Evolutionary conservation across 2,329 filamentous ascomycete species (phyloP).

Genomic region (Aspergillus sp.): DNA sequence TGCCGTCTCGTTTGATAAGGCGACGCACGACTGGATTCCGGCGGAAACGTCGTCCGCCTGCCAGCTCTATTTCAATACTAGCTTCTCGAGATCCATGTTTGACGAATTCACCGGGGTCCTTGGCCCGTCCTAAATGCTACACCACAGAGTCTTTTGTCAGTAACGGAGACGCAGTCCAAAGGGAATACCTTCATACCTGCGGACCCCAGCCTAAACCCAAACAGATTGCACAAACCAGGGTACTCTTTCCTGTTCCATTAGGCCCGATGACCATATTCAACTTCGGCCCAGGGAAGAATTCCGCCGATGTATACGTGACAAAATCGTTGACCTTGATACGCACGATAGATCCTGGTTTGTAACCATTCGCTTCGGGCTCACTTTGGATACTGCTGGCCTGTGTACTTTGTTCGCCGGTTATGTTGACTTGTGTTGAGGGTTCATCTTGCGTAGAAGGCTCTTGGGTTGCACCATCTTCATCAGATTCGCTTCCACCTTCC

Average conservation of each 20-base stretch:
- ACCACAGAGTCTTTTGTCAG: background rate
- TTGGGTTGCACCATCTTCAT: background rate
- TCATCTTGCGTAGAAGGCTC: background rate
- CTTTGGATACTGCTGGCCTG: background rate
- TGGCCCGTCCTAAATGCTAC: conserved; percentile 73
- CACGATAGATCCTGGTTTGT: conserved; percentile 70
- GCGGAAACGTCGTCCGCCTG: conserved; percentile 47
- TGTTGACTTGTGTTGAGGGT: background rate
- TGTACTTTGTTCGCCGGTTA: background rate
- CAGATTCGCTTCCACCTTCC: conserved; percentile 7
- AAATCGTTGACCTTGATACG: conserved; percentile 81
- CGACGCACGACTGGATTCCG: conserved; percentile 67
- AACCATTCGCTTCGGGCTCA: conserved; percentile 14
- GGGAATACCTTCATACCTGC: conserved; percentile 34
- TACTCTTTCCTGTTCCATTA: conserved; percentile 98
- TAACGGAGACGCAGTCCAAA: background rate
- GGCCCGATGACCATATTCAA: conserved; percentile 98
- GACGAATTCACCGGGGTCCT: conserved; percentile 79
- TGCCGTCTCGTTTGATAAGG: conserved; percentile 72
- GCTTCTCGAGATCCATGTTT: conserved; percentile 77
- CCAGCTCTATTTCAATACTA: conserved; percentile 82
- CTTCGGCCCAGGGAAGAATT: conserved; percentile 84
- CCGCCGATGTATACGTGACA: conserved; percentile 86
- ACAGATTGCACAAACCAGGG: conserved; percentile 92
- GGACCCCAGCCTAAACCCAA: conserved; percentile 80